These are phyloP conservation scores for Fusarium setosum DNA, from an alignment of 2,329 filamentous ascomycete genomes.

Conservation along the genomic window DNA sequence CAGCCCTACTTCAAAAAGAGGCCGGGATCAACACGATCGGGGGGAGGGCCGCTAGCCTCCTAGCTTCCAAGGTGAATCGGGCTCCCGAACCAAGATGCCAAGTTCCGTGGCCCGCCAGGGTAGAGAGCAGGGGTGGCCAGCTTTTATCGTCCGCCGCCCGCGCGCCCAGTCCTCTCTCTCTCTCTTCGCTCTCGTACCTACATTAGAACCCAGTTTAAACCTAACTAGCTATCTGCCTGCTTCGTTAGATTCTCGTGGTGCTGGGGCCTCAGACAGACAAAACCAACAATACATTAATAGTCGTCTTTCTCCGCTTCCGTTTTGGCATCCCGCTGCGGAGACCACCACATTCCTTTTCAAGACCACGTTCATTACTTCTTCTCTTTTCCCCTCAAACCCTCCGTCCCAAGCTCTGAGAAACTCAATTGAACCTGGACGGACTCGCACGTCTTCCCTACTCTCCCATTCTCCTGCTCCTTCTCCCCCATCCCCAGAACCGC, in stretches of 20 bases:
- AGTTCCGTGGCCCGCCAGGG: neutral
- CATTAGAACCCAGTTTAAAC: no score
- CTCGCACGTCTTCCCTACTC: no score
- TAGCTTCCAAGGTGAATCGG: neutral
- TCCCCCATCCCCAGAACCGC: neutral
- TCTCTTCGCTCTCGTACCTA: no score
- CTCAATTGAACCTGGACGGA: no score
- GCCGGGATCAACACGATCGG: conserved; percentile 34
- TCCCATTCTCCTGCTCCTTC: neutral
- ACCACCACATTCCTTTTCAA: conserved; percentile 33
- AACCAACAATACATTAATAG: conserved; percentile 25
- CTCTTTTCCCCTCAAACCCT: neutral
- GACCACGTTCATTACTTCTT: conserved; percentile 34
- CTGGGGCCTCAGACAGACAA: neutral
- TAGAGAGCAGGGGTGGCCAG: neutral
- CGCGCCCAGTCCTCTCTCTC: neutral
- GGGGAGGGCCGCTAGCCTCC: neutral
- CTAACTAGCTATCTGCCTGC: no score
- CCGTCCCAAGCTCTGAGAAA: no score
- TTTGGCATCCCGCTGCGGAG: conserved; percentile 5
- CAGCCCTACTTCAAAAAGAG: conserved; percentile 20
- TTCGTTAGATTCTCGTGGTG: conserved; percentile 3
- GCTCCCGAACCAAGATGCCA: conserved; percentile 6
- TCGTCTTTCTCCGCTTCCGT: conserved; percentile 21
- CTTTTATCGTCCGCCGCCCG: neutral